A percentile compares a stretch with the other conserved stretches of the same genome.
phyloP scores from a whole-genome alignment of 129 eudicot genomes.

The Lonicera japonica region DNA sequence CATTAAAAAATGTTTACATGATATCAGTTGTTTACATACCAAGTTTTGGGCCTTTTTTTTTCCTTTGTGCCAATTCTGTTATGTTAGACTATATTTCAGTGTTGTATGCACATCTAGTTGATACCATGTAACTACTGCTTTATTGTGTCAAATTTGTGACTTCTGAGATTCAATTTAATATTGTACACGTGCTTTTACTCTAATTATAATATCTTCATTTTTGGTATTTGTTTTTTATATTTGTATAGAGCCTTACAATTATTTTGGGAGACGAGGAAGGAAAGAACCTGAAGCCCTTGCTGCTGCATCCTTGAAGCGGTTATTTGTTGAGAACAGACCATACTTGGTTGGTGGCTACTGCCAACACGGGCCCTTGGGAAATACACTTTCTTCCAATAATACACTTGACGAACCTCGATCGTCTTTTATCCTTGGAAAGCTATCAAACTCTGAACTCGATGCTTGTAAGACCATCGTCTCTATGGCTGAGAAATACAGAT shows the following conservation, averaged over 20 bases:
- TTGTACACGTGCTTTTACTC: too few species aligned
- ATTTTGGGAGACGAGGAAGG: slow-evolving; percentile 78
- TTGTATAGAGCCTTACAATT: slow-evolving; percentile 71
- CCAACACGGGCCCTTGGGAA: slow-evolving; percentile 46
- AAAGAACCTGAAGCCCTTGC: slow-evolving; percentile 84
- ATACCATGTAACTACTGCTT: too few species aligned
- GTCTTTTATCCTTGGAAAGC: slow-evolving; percentile 29
- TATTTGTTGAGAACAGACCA: slow-evolving; percentile 78
- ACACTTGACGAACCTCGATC: slow-evolving; percentile 20
- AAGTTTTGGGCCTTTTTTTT: too few species aligned
- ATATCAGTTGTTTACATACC: too few species aligned
- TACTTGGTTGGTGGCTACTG: slow-evolving; percentile 71
- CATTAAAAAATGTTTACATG: too few species aligned
- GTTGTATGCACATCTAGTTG: too few species aligned
- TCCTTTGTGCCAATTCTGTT: too few species aligned
- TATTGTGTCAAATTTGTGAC: too few species aligned
- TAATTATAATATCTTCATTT: background rate
- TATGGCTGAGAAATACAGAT: slow-evolving; percentile 83
- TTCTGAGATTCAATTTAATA: too few species aligned
- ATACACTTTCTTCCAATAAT: slow-evolving; percentile 18
- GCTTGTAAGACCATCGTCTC: slow-evolving; percentile 49
- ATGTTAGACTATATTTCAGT: too few species aligned
- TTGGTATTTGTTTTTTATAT: slow-evolving; percentile 5
- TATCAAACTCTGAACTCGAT: slow-evolving; percentile 24
- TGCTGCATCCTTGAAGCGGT: slow-evolving; percentile 79